Percentiles rank a stretch among this genome's conserved stretches.
phyloP scores from a whole-genome alignment of 495 filamentous ascomycete genomes.

The Lophium mytilinum region DNA sequence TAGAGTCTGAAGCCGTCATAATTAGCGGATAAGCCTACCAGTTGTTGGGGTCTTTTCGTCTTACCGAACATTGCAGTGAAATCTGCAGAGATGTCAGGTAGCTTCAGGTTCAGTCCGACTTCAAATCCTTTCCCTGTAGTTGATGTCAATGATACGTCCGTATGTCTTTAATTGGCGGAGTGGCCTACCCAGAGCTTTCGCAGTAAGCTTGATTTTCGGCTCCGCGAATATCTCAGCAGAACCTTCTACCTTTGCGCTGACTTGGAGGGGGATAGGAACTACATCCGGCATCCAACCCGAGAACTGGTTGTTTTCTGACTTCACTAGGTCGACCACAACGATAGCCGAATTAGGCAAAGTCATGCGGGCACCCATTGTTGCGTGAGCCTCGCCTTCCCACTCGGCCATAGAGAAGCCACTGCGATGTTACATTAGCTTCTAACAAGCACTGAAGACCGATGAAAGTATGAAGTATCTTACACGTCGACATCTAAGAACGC shows the following conservation, averaged over 20 bases:
- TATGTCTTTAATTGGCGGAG: too few relatives aligned
- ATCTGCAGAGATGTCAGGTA: slow-evolving; percentile 15
- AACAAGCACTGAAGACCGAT: too few relatives aligned
- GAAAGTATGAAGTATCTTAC: too few relatives aligned
- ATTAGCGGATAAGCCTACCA: too few relatives aligned
- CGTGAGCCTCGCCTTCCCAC: slow-evolving; percentile 7
- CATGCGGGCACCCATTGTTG: slow-evolving; percentile 7
- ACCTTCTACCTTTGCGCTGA: slow-evolving; percentile 13
- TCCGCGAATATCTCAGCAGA: slow-evolving; percentile 8
- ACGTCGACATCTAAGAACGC: slow-evolving; percentile 13
- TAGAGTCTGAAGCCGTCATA: too few relatives aligned
- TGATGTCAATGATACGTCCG: too few relatives aligned
- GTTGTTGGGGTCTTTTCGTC: too few relatives aligned
- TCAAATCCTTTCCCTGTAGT: slow-evolving; percentile 9
- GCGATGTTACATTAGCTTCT: too few relatives aligned
- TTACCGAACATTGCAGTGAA: slow-evolving; percentile 11
- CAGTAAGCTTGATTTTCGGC: slow-evolving; percentile 14
- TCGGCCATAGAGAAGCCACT: slow-evolving; percentile 11
- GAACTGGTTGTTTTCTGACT: slow-evolving; percentile 9
- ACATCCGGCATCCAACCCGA: slow-evolving; percentile 18
- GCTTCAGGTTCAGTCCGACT: slow-evolving; percentile 12
- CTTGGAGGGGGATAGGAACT: slow-evolving; percentile 1
- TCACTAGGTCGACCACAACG: slow-evolving; percentile 14
- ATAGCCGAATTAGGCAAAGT: slow-evolving; percentile 10
- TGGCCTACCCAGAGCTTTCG: slow-evolving; percentile 8